Evolutionary conservation across 306 rosid species (phyloP), one percentile per base, ranked within the genome.

Genomic region (Quillaja saponaria): DNA sequence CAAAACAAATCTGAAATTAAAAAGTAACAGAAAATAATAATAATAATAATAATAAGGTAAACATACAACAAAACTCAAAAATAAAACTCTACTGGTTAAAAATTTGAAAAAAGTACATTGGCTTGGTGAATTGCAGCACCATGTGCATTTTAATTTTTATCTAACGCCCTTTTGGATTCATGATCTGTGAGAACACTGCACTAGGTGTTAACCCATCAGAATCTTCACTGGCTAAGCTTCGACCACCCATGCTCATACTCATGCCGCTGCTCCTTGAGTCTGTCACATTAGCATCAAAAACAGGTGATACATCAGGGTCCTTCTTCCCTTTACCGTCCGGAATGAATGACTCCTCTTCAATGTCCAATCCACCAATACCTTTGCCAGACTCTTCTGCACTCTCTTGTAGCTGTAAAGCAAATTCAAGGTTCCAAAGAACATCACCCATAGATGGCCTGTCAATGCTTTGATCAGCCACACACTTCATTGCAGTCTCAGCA

Each of bases 401-500:
- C 71, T 94, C 97, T 74, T 94, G 99, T 67, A 94, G 82, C 91
- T 94, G 99, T 86, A 94, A 81, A 25, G 97, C 97, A 20, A 94
- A 94, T 76, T 94, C 99, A 8, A 94, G 94, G 84, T 94, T 94
- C 99, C 99, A 94, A 75, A 94, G 74, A 7, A 94, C 99, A 50
- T 94, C 99, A 7, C 99, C 99, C 96, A 94, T 94, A 11, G 99
- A 94, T 0, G 97, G 99, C 90, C 99, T 85, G 4, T 94, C 97
- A 34, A 94, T 89, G 67, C 99, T 82, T 75, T 94, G 99, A 68
- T 94, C 99, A 1, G 84, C 61, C 64, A 94, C 99, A 5, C 99
- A 94, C 78, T 94, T 94, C 97, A 94, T 94, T 4, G 99, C 99
- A 6, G 97, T 94, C 84, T 87, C 99, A 0, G 99, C 90, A 4